These are phyloP conservation scores for Nannochloropsis salina DNA, from an alignment of 108 stramenopile genomes.

Conservation along the genomic window DNA sequence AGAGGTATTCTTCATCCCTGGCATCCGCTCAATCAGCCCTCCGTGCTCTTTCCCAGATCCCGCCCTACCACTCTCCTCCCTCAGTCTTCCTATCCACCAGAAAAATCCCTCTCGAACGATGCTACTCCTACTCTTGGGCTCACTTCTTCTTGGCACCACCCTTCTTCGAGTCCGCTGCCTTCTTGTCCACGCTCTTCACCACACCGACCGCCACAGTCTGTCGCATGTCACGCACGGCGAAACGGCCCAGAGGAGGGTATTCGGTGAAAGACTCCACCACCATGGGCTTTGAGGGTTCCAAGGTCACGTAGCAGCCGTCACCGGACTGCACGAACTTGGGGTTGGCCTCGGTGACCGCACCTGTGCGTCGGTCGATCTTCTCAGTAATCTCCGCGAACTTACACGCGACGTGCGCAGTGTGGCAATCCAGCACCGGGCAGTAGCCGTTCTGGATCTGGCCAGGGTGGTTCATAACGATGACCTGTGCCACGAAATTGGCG, in stretches of 20 bases:
- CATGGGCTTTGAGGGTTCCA: constrained; percentile 81
- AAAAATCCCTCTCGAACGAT: background rate
- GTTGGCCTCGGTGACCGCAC: constrained; percentile 72
- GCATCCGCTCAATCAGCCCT: too few relatives aligned
- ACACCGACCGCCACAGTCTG: constrained; percentile 82
- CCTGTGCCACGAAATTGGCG: constrained; percentile 68
- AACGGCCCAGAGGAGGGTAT: constrained; percentile 91
- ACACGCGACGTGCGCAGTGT: constrained; percentile 92
- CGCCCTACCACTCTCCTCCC: too few relatives aligned
- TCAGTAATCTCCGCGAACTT: constrained; percentile 73
- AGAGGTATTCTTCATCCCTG: too few relatives aligned
- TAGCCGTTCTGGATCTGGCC: constrained; percentile 75
- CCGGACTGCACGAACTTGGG: constrained; percentile 79
- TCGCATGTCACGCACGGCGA: constrained; percentile 82
- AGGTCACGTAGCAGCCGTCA: constrained; percentile 76
- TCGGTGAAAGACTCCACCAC: constrained; percentile 86
- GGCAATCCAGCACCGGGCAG: constrained; percentile 85
- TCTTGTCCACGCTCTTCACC: constrained; percentile 73
- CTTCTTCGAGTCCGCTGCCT: constrained; percentile 46
- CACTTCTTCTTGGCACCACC: constrained; percentile 54
- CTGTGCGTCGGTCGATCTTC: constrained; percentile 84
- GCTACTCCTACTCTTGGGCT: background rate
- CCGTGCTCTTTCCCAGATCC: too few relatives aligned
- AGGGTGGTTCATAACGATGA: constrained; percentile 87
- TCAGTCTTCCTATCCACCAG: too few relatives aligned